phyloP scores from a whole-genome alignment of 129 eudicot genomes.

The Rutidosis leptorrhynchoides region DNA sequence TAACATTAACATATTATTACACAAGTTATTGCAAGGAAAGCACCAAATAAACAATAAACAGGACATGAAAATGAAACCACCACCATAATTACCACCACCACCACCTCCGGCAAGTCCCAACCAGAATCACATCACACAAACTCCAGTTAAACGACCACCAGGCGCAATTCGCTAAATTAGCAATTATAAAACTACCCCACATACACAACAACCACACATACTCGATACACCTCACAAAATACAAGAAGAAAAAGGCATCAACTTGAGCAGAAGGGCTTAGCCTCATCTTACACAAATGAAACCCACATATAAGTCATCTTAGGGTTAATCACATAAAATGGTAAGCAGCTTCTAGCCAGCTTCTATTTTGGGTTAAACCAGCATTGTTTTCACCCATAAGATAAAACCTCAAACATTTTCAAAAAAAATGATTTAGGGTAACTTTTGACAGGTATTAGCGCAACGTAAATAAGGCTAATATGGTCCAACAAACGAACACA shows the following conservation, averaged over 20 bases:
- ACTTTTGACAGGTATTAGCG: not conserved
- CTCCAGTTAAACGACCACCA: not conserved
- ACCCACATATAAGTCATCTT: not conserved
- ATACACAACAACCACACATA: not conserved
- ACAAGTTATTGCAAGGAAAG: not conserved
- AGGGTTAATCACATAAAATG: not conserved
- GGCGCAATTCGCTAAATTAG: slow-evolving; percentile 42
- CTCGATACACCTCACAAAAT: slow-evolving; percentile 15
- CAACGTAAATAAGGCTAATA: not conserved
- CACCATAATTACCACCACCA: not conserved
- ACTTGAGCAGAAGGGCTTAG: not conserved
- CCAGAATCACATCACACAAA: not conserved
- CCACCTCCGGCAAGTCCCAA: not conserved
- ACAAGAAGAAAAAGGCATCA: not conserved
- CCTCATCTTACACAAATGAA: not conserved
- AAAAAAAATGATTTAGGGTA: no score
- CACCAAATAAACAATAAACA: not conserved
- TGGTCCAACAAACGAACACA: not conserved
- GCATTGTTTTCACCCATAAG: not conserved
- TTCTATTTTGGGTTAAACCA: not conserved
- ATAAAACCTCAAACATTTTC: not conserved
- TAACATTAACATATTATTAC: not conserved
- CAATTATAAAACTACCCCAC: slow-evolving; percentile 14
- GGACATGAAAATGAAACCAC: not conserved
- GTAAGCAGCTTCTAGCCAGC: not conserved